These are phyloP conservation scores for Codiaeum variegatum DNA, from an alignment of 441 rosid species.

Conservation along the genomic window DNA sequence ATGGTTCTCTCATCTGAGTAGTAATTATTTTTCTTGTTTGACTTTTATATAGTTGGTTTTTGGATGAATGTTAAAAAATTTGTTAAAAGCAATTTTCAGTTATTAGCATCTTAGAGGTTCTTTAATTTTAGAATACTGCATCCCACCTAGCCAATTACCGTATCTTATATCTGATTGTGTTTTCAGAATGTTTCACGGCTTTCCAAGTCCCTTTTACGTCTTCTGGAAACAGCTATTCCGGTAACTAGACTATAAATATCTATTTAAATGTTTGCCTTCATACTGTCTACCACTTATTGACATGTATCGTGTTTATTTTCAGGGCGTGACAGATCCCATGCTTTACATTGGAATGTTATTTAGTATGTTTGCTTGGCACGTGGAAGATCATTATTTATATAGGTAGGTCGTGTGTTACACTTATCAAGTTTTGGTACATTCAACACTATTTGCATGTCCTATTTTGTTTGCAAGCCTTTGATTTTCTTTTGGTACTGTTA, in stretches of 20 bases:
- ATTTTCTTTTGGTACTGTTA: too few relatives aligned
- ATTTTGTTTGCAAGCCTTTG: too few relatives aligned
- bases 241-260: conserved; percentile 34
- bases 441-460: too few relatives aligned
- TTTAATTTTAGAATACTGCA: not conserved
- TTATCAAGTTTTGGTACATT: too few relatives aligned
- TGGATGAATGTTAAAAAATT: not conserved
- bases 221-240: conserved; percentile 80
- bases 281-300: not conserved
- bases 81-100: not conserved
- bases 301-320: conserved; percentile 9
- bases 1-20: not conserved
- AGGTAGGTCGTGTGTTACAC: too few relatives aligned
- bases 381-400: conserved; percentile 57
- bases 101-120: not conserved
- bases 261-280: not conserved
- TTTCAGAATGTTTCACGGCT: conserved; percentile 76
- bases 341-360: conserved; percentile 57
- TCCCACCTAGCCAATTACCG: not conserved
- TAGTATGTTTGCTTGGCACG: conserved; percentile 60
- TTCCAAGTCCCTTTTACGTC: conserved; percentile 83
- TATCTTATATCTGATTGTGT: conserved; percentile 16
- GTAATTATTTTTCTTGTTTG: conserved; percentile 6
- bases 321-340: conserved; percentile 55
- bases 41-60: not conserved